phyloP scores from a whole-genome alignment of 306 rosid genomes.

The Cyamopsis tetragonoloba region DNA sequence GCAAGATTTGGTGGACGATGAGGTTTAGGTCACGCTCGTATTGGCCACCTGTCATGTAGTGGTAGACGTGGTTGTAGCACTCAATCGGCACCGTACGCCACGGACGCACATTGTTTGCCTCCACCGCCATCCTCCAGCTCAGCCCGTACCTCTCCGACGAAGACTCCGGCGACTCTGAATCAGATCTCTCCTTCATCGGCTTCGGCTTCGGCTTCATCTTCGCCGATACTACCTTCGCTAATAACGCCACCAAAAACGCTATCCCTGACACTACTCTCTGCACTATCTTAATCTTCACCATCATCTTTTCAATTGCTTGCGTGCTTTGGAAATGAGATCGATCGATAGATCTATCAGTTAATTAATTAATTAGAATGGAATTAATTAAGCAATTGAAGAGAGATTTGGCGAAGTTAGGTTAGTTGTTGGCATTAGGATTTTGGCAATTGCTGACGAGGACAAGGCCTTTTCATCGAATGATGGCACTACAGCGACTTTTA shows the following conservation, averaged over 20 bases:
- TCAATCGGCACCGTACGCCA: slow-evolving; percentile 33
- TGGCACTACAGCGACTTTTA: too few relatives aligned
- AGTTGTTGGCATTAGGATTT: too few relatives aligned
- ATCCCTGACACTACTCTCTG: slow-evolving; percentile 28
- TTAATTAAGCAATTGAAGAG: too few relatives aligned
- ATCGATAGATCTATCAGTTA: too few relatives aligned
- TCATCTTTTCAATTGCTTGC: too few relatives aligned
- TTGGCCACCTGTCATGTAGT: slow-evolving; percentile 63
- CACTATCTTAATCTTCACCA: slow-evolving; percentile 22
- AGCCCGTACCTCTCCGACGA: slow-evolving; percentile 34
- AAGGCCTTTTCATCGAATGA: too few relatives aligned
- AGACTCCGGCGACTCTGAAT: too few relatives aligned
- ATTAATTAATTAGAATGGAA: too few relatives aligned
- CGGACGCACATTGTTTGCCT: slow-evolving; percentile 26
- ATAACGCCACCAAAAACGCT: slow-evolving; percentile 12
- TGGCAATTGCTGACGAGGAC: too few relatives aligned
- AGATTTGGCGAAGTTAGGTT: too few relatives aligned
- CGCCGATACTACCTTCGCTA: slow-evolving; percentile 21
- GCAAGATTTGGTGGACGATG: slow-evolving; percentile 31
- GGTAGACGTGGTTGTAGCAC: slow-evolving; percentile 29
- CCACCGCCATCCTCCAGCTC: slow-evolving; percentile 72
- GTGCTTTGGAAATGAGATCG: too few relatives aligned
- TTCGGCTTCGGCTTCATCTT: neutral
- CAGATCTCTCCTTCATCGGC: neutral
- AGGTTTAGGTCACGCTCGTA: slow-evolving; percentile 45